Percentiles rank a stretch among this genome's conserved stretches.
phyloP scores from a whole-genome alignment of 2,329 filamentous ascomycete genomes.

The Bipolaris victoriae region DNA sequence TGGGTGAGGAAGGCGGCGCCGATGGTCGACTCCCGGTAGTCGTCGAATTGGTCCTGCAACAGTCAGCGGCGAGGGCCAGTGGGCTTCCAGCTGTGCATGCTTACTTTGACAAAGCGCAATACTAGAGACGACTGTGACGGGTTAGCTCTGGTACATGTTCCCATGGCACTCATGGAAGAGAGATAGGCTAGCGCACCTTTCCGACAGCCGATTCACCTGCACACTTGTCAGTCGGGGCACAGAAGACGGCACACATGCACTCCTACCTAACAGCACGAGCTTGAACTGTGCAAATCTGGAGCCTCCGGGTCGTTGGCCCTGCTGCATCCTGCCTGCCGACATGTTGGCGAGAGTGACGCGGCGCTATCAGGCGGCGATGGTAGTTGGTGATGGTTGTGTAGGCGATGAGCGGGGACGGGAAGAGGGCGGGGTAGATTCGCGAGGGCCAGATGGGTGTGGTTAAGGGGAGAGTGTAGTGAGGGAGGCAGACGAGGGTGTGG shows the following conservation, averaged over 20 bases:
- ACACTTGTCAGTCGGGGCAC: constrained; percentile 25
- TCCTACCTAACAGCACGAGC: constrained; percentile 92
- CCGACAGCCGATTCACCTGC: constrained; percentile 96
- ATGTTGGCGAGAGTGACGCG: constrained; percentile 58
- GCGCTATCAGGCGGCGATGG: constrained; percentile 23
- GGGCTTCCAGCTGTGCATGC: constrained; percentile 21
- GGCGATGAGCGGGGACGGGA: background rate
- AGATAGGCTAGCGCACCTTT: constrained; percentile 69
- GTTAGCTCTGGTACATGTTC: constrained; percentile 34
- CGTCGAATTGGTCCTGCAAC: constrained; percentile 93
- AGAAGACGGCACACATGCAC: background rate
- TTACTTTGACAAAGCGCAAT: constrained; percentile 95
- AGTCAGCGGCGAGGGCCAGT: constrained; percentile 3
- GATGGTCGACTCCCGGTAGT: constrained; percentile 96
- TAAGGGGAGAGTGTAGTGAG: background rate
- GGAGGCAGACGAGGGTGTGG: background rate
- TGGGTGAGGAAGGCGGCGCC: constrained; percentile 98
- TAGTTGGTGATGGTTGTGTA: constrained; percentile 4
- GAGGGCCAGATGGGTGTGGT: background rate
- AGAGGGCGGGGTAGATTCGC: no score
- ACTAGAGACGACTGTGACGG: constrained; percentile 87
- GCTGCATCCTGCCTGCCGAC: constrained; percentile 79
- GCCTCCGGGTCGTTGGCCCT: constrained; percentile 67
- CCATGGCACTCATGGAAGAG: constrained; percentile 31
- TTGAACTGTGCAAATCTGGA: constrained; percentile 98